Conservation (phyloP, 2,329 filamentous ascomycete species). For the Colletotrichum higginsianum region DNA sequence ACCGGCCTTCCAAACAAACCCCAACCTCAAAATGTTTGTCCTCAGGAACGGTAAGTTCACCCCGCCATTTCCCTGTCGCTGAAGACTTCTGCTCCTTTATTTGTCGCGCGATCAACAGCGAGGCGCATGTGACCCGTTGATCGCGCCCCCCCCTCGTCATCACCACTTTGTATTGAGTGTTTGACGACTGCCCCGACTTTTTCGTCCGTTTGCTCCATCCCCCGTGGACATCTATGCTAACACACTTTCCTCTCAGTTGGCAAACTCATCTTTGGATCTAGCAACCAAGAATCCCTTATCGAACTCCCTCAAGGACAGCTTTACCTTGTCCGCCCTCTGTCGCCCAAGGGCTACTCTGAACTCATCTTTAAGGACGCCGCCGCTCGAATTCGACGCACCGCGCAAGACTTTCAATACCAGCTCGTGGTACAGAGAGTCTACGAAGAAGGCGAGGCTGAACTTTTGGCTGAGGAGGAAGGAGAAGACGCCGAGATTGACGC, state of each 20-base stretch:
- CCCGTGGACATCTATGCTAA: conserved; percentile 19
- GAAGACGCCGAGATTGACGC: conserved; percentile 84
- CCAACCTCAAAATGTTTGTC: conserved; percentile 54
- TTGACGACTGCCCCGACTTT: conserved; percentile 19
- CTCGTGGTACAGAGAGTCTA: conserved; percentile 96
- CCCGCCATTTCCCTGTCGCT: conserved; percentile 30
- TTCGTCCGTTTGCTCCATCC: neutral
- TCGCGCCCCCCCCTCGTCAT: conserved; percentile 19
- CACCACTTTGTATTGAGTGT: conserved; percentile 6
- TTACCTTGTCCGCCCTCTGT: conserved; percentile 94
- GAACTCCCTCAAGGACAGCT: conserved; percentile 96
- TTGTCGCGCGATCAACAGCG: neutral
- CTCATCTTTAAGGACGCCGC: conserved; percentile 99
- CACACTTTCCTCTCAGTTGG: conserved; percentile 71
- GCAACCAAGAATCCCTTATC: conserved; percentile 91
- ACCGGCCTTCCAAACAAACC: conserved; percentile 26
- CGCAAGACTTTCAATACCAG: conserved; percentile 97
- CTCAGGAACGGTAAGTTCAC: conserved; percentile 55
- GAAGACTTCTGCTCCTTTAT: neutral
- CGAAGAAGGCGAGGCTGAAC: conserved; percentile 96
- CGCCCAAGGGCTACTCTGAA: conserved; percentile 97
- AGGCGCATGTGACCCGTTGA: conserved; percentile 10
- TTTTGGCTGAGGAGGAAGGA: conserved; percentile 89
- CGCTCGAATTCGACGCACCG: conserved; percentile 91
- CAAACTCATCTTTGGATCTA: conserved; percentile 91